Evolutionary conservation across 352 stramenopile species (phyloP), one percentile per base, ranked within the genome.

Genomic region (Labyrinthula sp.): DNA sequence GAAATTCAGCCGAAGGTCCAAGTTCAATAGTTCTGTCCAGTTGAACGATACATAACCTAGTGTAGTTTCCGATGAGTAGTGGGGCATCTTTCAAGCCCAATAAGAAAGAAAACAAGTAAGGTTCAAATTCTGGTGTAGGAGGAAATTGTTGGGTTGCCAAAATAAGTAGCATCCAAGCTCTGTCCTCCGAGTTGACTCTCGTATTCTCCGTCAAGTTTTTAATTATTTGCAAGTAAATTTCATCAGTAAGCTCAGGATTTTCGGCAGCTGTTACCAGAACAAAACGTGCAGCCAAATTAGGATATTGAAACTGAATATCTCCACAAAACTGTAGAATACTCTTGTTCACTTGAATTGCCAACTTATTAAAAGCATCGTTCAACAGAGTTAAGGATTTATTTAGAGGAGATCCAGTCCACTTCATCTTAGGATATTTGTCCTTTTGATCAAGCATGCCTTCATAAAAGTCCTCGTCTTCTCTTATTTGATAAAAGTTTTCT

Each of bases 191-290:
- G 15, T 38, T 25, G 28, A 29, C 26, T 29, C 35, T 59, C 2
- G 58, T 43, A 49, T 75, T 75, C 15, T 60, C 34, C 0, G 49
- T 63, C 26, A 75, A 59, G 40, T 75, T 66, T 48, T 75, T 75
- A 47, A 71, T 71, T 17, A 71, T 24, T 45, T 75, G 67, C 10
- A 68, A 43, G 55, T 72, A 73, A 1, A 67, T 34, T 47, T 75
- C 67, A 24, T 61, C 61, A 2, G 35, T 24, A 18, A 52, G 43
- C 34, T 52, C 43, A 3, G 43, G 43, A 28, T 34, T 50, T 28
- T 52, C 43, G 14, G 40, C 31, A 15, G 31, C 43, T 12, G 31
- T 31, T n/a, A 52, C 43, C 10, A 52, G 10, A 9, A 52, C 43
- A 28, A 45, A 52, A 25, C 43, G 31, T 12, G 43, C 43, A 31